Evolutionary conservation across 2,329 filamentous ascomycete genomes (phyloP).

Genomic region (Penicillium verrucosum): DNA sequence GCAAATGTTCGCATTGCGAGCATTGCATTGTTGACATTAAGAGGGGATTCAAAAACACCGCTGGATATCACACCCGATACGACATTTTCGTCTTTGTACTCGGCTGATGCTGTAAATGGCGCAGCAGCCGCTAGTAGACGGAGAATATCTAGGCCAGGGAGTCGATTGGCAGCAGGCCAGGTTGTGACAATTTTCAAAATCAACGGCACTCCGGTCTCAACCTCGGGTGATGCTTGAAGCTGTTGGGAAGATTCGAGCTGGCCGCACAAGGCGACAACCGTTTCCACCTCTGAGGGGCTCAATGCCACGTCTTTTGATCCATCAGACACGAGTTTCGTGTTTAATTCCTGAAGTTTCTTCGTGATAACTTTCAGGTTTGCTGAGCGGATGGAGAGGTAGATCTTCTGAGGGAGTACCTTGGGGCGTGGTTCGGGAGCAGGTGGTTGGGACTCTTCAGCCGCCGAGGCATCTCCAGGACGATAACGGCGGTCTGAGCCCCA

Average conservation of each 20-base stretch:
- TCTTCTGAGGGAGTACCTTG: slow-evolving; percentile 71
- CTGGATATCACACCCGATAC: slow-evolving; percentile 58
- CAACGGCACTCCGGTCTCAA: slow-evolving; percentile 57
- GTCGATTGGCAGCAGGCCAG: slow-evolving; percentile 77
- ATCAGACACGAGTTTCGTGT: slow-evolving; percentile 62
- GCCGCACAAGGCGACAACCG: slow-evolving; percentile 59
- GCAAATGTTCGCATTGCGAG: slow-evolving; percentile 76
- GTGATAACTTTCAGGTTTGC: slow-evolving; percentile 69
- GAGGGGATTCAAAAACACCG: slow-evolving; percentile 57
- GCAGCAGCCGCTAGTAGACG: slow-evolving; percentile 72
- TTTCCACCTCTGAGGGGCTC: slow-evolving; percentile 66
- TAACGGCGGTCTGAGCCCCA: slow-evolving; percentile 77
- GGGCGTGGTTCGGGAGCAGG: slow-evolving; percentile 43
- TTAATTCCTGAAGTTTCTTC: slow-evolving; percentile 73
- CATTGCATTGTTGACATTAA: slow-evolving; percentile 79
- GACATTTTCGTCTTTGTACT: slow-evolving; percentile 55
- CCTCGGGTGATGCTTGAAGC: slow-evolving; percentile 46
- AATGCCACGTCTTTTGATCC: slow-evolving; percentile 72
- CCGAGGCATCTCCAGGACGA: slow-evolving; percentile 63
- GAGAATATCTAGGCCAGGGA: slow-evolving; percentile 82
- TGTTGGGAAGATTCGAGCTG: slow-evolving; percentile 55
- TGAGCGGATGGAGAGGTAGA: slow-evolving; percentile 72
- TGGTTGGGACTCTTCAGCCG: slow-evolving; percentile 26
- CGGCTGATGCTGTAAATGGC: slow-evolving; percentile 62
- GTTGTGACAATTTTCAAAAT: slow-evolving; percentile 68